Evolutionary conservation across 2,329 filamentous ascomycete species (phyloP).

Genomic region (Beauveria bassiana): DNA sequence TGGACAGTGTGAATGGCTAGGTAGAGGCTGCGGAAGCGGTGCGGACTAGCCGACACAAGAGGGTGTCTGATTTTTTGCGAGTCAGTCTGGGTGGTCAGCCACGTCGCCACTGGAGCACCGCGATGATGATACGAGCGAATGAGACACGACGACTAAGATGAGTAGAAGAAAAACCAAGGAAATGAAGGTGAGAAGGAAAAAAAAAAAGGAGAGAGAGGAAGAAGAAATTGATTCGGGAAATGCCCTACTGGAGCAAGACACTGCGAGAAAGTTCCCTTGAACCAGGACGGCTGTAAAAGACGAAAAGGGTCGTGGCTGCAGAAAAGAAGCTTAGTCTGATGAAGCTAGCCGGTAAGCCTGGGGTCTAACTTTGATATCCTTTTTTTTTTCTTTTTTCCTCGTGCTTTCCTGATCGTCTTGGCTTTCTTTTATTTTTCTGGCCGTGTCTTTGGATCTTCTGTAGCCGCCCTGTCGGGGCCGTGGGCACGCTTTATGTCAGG

Average conservation of each 20-base stretch:
- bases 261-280: background rate
- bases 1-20: background rate
- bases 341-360: background rate
- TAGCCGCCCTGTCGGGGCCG: background rate
- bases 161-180: background rate
- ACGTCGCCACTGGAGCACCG: slow-evolving; percentile 5
- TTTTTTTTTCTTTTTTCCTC: background rate
- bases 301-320: background rate
- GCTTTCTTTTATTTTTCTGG: background rate
- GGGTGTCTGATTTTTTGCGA: slow-evolving; percentile 9
- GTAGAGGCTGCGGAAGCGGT: background rate
- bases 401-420: background rate
- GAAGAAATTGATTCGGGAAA: background rate
- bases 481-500: slow-evolving; percentile 9
- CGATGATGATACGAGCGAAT: background rate
- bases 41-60: slow-evolving; percentile 8
- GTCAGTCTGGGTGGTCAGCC: slow-evolving; percentile 11
- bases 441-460: background rate
- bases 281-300: background rate
- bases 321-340: background rate
- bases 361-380: background rate
- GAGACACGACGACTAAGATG: slow-evolving; percentile 1
- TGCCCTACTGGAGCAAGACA: background rate
- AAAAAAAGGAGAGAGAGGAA: background rate
- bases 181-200: background rate